Conservation (phyloP, 2,329 filamentous ascomycete genomes). For the Alternaria gansuensis region DNA sequence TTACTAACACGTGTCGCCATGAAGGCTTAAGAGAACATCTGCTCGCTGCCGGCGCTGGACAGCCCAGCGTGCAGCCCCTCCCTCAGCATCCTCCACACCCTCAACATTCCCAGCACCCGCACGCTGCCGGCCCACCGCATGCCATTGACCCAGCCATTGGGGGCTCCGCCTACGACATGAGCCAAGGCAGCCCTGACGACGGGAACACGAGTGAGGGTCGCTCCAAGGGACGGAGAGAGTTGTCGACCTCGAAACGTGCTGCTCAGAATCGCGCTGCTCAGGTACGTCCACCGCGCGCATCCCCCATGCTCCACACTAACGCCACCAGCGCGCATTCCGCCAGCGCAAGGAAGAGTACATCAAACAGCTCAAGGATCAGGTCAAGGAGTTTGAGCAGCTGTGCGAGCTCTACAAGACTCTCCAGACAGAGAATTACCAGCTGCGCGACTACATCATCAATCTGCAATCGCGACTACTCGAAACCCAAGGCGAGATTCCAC, state of each 20-base stretch:
- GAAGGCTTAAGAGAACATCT: slow-evolving; percentile 72
- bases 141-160: slow-evolving; percentile 69
- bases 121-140: slow-evolving; percentile 58
- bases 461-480: slow-evolving; percentile 88
- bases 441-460: slow-evolving; percentile 91
- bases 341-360: slow-evolving; percentile 98
- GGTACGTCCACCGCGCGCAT: slow-evolving; percentile 61
- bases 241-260: slow-evolving; percentile 94
- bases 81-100: slow-evolving; percentile 38
- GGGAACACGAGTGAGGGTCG: slow-evolving; percentile 57
- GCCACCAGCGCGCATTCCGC: slow-evolving; percentile 83
- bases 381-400: slow-evolving; percentile 79
- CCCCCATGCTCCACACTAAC: slow-evolving; percentile 33
- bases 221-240: slow-evolving; percentile 78
- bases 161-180: slow-evolving; percentile 60
- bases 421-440: slow-evolving; percentile 86
- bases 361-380: slow-evolving; percentile 94
- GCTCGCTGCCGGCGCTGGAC: slow-evolving; percentile 62
- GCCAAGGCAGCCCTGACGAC: slow-evolving; percentile 57
- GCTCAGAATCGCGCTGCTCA: slow-evolving; percentile 97
- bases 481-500: slow-evolving; percentile 81
- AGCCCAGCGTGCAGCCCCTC: slow-evolving; percentile 49
- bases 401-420: slow-evolving; percentile 81
- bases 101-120: slow-evolving; percentile 37
- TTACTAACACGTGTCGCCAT: slow-evolving; percentile 45